Conservation (phyloP, 2,329 filamentous ascomycete genomes). For the Stenocarpella maydis region DNA sequence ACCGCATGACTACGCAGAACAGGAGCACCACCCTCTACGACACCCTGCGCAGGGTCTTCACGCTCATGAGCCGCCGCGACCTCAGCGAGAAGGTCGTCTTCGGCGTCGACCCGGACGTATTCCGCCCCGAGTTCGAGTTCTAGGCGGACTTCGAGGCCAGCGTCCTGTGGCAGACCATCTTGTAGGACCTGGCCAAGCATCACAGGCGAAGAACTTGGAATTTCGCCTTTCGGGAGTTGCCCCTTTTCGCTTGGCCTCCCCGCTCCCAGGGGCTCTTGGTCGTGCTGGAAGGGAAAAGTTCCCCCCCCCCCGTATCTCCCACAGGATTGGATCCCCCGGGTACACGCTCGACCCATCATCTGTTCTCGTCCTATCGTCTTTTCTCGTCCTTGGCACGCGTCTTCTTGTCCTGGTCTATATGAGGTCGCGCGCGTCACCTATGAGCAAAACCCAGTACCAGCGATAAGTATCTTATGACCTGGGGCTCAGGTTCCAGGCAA, state of each 20-base stretch:
- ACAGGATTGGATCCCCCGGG: too few relatives aligned
- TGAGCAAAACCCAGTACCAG: background rate
- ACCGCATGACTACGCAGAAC: slow-evolving; percentile 92
- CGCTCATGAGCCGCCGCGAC: slow-evolving; percentile 90
- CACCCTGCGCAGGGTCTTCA: slow-evolving; percentile 92
- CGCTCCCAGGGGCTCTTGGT: too few relatives aligned
- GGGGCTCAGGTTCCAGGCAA: background rate
- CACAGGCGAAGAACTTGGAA: too few relatives aligned
- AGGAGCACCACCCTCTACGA: slow-evolving; percentile 97
- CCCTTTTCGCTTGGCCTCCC: too few relatives aligned
- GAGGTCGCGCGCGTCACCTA: background rate
- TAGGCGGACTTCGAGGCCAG: background rate
- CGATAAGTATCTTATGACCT: background rate
- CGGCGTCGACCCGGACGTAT: slow-evolving; percentile 89
- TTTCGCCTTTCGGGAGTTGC: too few relatives aligned
- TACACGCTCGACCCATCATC: background rate
- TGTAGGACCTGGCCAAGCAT: background rate
- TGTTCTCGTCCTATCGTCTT: background rate
- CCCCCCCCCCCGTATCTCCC: too few relatives aligned
- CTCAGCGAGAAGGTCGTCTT: slow-evolving; percentile 86
- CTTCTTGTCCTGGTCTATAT: too few relatives aligned
- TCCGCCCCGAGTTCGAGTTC: slow-evolving; percentile 84
- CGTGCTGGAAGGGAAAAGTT: too few relatives aligned
- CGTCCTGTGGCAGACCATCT: background rate
- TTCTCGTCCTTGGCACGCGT: background rate